These are phyloP conservation scores for Myxozyma neotropica DNA, from an alignment of 805 yeast species.

Conservation along the genomic window DNA sequence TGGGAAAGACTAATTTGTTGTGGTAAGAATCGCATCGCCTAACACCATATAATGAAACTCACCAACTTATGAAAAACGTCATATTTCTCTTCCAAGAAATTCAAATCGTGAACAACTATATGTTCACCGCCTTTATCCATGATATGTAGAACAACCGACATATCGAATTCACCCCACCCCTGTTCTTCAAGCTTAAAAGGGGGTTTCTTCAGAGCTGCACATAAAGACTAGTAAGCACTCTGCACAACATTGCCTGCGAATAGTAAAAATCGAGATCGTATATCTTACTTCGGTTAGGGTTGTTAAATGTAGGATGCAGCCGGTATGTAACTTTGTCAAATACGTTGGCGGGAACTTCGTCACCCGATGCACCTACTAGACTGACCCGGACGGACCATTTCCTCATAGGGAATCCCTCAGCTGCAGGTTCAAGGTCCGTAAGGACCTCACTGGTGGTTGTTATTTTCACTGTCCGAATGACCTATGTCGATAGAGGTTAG, in stretches of 20 bases:
- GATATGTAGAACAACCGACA: slow-evolving; percentile 73
- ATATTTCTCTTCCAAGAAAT: slow-evolving; percentile 79
- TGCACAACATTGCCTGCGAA: too few species aligned
- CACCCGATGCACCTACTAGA: slow-evolving; percentile 73
- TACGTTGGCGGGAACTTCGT: slow-evolving; percentile 79
- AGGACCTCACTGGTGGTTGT: slow-evolving; percentile 50
- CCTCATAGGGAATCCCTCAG: slow-evolving; percentile 91
- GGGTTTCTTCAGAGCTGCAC: slow-evolving; percentile 62
- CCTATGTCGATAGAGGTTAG: too few species aligned
- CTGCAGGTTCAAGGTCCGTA: slow-evolving; percentile 79
- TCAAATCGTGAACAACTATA: slow-evolving; percentile 84
- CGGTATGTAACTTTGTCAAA: slow-evolving; percentile 92
- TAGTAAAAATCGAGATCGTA: too few species aligned
- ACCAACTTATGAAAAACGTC: slow-evolving; percentile 71
- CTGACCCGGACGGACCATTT: slow-evolving; percentile 83
- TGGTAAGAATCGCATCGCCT: too few species aligned
- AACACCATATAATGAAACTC: too few species aligned
- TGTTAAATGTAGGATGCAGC: too few species aligned
- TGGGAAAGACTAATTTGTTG: slow-evolving; percentile 65
- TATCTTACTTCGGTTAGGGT: too few species aligned
- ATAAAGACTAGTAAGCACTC: not conserved
- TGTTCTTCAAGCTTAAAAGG: slow-evolving; percentile 89
- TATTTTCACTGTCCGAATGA: slow-evolving; percentile 28
- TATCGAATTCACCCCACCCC: slow-evolving; percentile 99
- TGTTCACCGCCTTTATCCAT: slow-evolving; percentile 88